phyloP scores from a whole-genome alignment of 345 rosid species.

The Salix suchowensis region DNA sequence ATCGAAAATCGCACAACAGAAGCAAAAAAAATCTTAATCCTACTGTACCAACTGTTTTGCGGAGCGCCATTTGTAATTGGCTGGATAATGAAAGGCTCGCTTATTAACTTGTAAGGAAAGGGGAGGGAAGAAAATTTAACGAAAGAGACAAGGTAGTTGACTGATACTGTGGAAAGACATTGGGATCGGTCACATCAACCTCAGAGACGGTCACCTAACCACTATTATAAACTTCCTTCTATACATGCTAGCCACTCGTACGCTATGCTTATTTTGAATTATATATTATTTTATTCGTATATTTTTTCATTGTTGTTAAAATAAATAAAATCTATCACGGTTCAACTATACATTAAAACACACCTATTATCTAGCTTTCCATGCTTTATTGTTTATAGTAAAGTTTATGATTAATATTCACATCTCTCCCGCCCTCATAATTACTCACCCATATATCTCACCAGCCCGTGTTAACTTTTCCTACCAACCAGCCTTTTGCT shows the following conservation, averaged over 20 bases:
- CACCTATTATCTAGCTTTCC: no score
- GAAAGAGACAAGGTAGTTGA: not conserved
- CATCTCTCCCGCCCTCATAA: not conserved
- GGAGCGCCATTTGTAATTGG: no score
- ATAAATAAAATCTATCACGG: no score
- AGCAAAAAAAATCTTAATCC: no score
- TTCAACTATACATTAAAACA: no score
- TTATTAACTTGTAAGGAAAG: not conserved
- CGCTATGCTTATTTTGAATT: not conserved
- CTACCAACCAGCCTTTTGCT: slow-evolving; percentile 18
- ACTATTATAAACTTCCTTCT: not conserved
- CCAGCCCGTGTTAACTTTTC: slow-evolving; percentile 22
- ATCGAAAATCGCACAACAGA: no score
- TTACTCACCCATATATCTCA: slow-evolving; percentile 14
- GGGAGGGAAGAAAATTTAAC: no score
- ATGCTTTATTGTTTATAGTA: not conserved
- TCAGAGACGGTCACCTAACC: not conserved
- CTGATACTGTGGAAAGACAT: not conserved
- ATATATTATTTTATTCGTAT: no score
- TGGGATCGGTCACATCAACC: not conserved
- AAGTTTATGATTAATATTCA: not conserved
- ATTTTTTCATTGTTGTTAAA: no score
- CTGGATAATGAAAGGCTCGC: not conserved
- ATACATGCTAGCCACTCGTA: not conserved
- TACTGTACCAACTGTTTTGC: no score